phyloP scores from a whole-genome alignment of 2,329 filamentous ascomycete species.

The Dactylellina leptospora region DNA sequence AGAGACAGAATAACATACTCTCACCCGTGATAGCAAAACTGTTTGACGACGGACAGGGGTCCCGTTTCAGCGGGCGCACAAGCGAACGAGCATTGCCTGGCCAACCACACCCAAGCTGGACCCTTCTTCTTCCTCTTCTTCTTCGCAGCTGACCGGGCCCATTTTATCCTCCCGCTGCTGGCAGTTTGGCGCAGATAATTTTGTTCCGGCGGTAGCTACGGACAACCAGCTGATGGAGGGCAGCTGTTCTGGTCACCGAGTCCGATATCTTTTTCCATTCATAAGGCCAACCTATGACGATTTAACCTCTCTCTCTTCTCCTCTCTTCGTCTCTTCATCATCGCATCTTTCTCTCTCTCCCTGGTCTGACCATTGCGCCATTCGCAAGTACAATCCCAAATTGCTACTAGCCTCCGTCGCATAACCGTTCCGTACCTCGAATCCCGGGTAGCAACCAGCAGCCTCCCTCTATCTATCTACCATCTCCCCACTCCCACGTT shows the following conservation, averaged over 20 bases:
- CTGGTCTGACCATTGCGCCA: too few species aligned
- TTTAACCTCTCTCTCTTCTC: neutral
- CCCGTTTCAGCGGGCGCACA: conserved; percentile 19
- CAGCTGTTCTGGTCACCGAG: conserved; percentile 44
- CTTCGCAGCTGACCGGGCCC: too few species aligned
- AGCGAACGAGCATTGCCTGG: conserved; percentile 40
- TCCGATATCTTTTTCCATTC: neutral
- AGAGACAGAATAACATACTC: too few species aligned
- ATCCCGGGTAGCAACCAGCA: neutral
- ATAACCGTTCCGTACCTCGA: too few species aligned
- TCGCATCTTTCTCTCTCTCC: neutral
- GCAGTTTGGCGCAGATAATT: too few species aligned
- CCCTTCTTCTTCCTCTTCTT: too few species aligned
- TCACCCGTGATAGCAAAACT: neutral
- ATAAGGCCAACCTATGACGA: neutral
- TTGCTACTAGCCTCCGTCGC: too few species aligned
- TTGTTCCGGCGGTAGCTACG: neutral
- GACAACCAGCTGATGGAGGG: conserved; percentile 37
- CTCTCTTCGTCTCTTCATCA: neutral
- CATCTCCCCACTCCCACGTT: too few species aligned
- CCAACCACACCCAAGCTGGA: conserved; percentile 13
- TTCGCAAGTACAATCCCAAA: too few species aligned
- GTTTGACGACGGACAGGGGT: conserved; percentile 2
- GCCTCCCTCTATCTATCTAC: too few species aligned
- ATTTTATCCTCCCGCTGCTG: too few species aligned